phyloP scores from a whole-genome alignment of 2,329 filamentous ascomycete genomes.

The Colletotrichum orchidophilum region DNA sequence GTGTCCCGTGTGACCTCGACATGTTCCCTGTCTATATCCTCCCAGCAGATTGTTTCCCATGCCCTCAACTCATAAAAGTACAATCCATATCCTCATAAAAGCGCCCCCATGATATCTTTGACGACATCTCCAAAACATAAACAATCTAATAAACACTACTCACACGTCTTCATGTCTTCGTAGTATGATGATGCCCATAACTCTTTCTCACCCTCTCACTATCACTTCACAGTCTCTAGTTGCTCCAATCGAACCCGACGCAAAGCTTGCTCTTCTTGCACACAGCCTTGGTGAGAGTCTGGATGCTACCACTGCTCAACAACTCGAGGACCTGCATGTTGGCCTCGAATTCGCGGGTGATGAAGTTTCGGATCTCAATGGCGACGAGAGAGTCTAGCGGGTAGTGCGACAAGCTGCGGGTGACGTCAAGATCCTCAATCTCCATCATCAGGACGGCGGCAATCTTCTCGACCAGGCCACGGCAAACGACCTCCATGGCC shows the following conservation, averaged over 20 bases:
- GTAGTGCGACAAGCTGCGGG: slow-evolving; percentile 49
- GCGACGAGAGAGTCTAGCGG: slow-evolving; percentile 59
- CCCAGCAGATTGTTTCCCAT: not conserved
- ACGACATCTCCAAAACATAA: not conserved
- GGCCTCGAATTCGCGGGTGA: slow-evolving; percentile 58
- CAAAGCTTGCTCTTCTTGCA: slow-evolving; percentile 56
- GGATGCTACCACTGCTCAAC: slow-evolving; percentile 60
- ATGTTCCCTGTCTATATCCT: not conserved
- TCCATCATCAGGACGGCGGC: slow-evolving; percentile 60
- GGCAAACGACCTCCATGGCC: slow-evolving; percentile 54
- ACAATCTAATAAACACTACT: slow-evolving; percentile 7
- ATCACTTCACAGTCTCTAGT: not conserved
- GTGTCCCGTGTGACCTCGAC: slow-evolving; percentile 24
- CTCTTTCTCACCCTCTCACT: not conserved
- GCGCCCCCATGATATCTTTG: not conserved
- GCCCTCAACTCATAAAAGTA: not conserved
- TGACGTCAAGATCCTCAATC: slow-evolving; percentile 57
- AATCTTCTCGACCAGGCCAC: slow-evolving; percentile 58
- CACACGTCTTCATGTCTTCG: slow-evolving; percentile 5
- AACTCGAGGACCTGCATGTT: slow-evolving; percentile 65
- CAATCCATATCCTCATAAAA: not conserved
- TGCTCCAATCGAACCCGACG: slow-evolving; percentile 33
- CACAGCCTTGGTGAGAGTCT: slow-evolving; percentile 57
- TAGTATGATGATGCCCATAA: not conserved
- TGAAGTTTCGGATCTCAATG: slow-evolving; percentile 61